These are phyloP conservation scores for Betula pendula DNA, from an alignment of 306 rosid species.

Conservation along the genomic window DNA sequence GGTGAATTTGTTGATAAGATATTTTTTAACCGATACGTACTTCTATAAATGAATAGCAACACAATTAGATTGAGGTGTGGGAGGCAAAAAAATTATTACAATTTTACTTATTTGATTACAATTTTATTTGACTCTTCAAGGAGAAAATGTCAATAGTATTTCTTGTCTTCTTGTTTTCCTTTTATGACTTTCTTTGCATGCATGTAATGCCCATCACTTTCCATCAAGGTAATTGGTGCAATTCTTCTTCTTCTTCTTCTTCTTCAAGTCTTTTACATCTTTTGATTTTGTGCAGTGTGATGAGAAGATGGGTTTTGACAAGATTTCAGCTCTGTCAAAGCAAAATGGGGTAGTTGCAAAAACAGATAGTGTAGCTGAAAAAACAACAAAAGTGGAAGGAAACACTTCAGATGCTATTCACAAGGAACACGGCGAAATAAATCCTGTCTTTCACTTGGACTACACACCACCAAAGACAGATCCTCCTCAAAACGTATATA, in stretches of 20 bases:
- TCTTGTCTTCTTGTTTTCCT: conserved; percentile 39
- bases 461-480: conserved; percentile 74
- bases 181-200: conserved; percentile 60
- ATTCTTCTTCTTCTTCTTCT: not conserved
- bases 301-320: too few species aligned
- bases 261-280: not conserved
- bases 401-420: conserved; percentile 17
- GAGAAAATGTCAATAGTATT: conserved; percentile 47
- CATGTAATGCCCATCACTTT: conserved; percentile 53
- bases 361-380: conserved; percentile 17
- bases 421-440: conserved; percentile 43
- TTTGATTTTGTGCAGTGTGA: conserved; percentile 40
- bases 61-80: too few species aligned
- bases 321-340: conserved; percentile 13
- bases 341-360: conserved; percentile 8
- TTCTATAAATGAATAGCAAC: too few species aligned
- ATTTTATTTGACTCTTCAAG: too few species aligned
- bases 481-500: too few species aligned
- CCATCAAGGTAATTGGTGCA: conserved; percentile 39
- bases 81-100: too few species aligned
- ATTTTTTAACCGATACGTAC: too few species aligned
- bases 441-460: conserved; percentile 56
- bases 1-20: too few species aligned
- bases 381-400: not conserved
- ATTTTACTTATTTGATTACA: too few species aligned